Evolutionary conservation across 1,284 basidiomycete genomes (phyloP).

Genomic region (Thelephora terrestris): DNA sequence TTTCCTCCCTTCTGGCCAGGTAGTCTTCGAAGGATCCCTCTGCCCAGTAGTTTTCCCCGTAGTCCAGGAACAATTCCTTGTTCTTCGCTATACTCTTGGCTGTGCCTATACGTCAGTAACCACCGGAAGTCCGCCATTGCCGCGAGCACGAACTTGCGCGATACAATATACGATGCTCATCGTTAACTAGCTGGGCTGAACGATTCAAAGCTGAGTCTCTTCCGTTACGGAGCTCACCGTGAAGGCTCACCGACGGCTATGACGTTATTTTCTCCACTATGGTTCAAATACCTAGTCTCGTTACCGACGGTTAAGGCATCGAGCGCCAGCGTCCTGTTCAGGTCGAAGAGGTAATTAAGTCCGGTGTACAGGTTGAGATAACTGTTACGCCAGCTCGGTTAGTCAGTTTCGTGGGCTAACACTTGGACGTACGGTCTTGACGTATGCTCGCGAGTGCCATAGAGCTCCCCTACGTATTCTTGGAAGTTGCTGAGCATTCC

Average conservation of each 20-base stretch:
- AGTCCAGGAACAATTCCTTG: constrained; percentile 40
- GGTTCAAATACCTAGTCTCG: constrained; percentile 49
- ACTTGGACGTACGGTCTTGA: too few relatives aligned
- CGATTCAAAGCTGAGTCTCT: not conserved
- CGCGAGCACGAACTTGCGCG: constrained; percentile 33
- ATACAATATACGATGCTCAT: constrained; percentile 48
- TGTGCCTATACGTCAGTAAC: constrained; percentile 9
- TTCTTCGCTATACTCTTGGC: constrained; percentile 27
- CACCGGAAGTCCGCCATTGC: too few relatives aligned
- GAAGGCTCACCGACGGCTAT: constrained; percentile 40
- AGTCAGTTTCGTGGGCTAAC: not conserved
- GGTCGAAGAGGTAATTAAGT: constrained; percentile 47
- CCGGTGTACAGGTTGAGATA: constrained; percentile 26
- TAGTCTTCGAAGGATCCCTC: not conserved
- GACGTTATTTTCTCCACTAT: constrained; percentile 21
- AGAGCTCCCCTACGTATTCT: constrained; percentile 39
- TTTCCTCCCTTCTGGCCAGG: not conserved
- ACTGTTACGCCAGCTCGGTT: constrained; percentile 16
- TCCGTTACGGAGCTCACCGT: not conserved
- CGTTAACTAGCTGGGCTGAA: constrained; percentile 45
- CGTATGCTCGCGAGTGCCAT: not conserved
- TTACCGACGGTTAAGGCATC: constrained; percentile 48
- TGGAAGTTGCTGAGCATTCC: not conserved
- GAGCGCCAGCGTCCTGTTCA: constrained; percentile 32
- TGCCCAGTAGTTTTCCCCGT: constrained; percentile 32